Evolutionary conservation across 495 filamentous ascomycete genomes (phyloP).

Genomic region (Hypomontagnella monticulosa): DNA sequence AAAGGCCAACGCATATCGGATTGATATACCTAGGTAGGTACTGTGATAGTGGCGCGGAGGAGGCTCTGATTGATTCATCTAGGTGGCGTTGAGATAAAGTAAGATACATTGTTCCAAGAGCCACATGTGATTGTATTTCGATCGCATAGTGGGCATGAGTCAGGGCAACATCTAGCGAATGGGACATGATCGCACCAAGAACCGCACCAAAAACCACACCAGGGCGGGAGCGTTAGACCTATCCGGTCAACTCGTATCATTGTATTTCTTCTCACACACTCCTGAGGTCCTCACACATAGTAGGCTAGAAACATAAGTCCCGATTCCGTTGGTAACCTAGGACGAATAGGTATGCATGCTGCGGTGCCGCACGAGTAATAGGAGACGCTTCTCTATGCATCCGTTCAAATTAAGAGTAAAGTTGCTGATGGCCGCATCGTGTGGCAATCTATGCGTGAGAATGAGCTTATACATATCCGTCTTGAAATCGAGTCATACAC

Average conservation of each 20-base stretch:
- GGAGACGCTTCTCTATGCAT: slow-evolving; percentile 17
- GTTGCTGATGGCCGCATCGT: slow-evolving; percentile 34
- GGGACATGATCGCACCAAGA: slow-evolving; percentile 29
- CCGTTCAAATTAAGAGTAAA: slow-evolving; percentile 27
- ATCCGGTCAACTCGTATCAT: background rate
- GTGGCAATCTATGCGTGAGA: slow-evolving; percentile 40
- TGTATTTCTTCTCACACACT: background rate
- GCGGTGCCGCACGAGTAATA: slow-evolving; percentile 38
- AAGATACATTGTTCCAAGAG: slow-evolving; percentile 1
- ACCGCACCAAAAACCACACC: slow-evolving; percentile 1
- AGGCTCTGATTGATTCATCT: slow-evolving; percentile 35
- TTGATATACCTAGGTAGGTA: too few relatives aligned
- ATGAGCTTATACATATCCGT: slow-evolving; percentile 35
- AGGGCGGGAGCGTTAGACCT: background rate
- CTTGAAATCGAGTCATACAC: slow-evolving; percentile 35
- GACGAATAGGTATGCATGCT: slow-evolving; percentile 34
- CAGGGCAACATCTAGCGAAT: slow-evolving; percentile 41
- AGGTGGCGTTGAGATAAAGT: slow-evolving; percentile 22
- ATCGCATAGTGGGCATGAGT: slow-evolving; percentile 29
- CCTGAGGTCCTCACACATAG: background rate
- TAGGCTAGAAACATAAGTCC: slow-evolving; percentile 45
- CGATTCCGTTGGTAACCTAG: slow-evolving; percentile 45
- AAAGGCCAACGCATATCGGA: slow-evolving; percentile 9
- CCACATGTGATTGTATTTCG: slow-evolving; percentile 32
- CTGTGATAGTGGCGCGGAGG: slow-evolving; percentile 21